Base-by-base conservation (phyloP, 2,329 filamentous ascomycete genomes). In the Fusarium irregulare region DNA sequence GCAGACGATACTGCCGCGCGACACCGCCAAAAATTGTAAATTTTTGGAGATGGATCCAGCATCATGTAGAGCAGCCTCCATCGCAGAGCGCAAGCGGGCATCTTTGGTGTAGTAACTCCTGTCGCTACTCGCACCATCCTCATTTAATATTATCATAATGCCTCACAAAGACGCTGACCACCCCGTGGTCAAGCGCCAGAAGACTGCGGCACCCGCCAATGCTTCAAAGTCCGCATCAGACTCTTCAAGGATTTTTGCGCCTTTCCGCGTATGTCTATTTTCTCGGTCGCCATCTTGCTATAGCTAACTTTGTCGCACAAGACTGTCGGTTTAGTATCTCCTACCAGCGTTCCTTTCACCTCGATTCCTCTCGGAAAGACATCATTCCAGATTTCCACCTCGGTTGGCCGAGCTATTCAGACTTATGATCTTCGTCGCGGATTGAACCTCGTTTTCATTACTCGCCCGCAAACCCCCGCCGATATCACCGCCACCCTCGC, bases 341-440 rank as follows among this genome's bases (percentile, higher is more conserved):
- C 96, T 1, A 98, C 95, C 4, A 82, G 86, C 50, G 93, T 98
- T 1, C 95, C 96, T 0, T 98, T 99, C 77, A 94, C 95, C 4
- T 92, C 92, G 8, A 87, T 97, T 32, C 92, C 95, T 1, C 85
- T 97, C 18, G 96, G 96, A 61, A 97, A 97, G 81, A 95, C 93
- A 1, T 97, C 94, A 6, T 99, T 97, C 78, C 96, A 99, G 79
- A 93, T 99, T 80, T 98, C 96, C 34, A 99, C 96, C 30, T 98
- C 93, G 0, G 92, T 97, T 66, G 96, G 95, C 68, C 89, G 91
- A 75, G 93, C 91, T 63, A 87, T 99, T 48, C 96, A 99, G 81
- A 99, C 96, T 0, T 99, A 99, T 83, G 96, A 99, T 78, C 83
- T 99, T 66, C 93, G 92, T 79, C 89, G 91, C 75, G 95, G 95